Conservation (phyloP, 2,329 filamentous ascomycete genomes). For the Penicillium aurantiogriseum region DNA sequence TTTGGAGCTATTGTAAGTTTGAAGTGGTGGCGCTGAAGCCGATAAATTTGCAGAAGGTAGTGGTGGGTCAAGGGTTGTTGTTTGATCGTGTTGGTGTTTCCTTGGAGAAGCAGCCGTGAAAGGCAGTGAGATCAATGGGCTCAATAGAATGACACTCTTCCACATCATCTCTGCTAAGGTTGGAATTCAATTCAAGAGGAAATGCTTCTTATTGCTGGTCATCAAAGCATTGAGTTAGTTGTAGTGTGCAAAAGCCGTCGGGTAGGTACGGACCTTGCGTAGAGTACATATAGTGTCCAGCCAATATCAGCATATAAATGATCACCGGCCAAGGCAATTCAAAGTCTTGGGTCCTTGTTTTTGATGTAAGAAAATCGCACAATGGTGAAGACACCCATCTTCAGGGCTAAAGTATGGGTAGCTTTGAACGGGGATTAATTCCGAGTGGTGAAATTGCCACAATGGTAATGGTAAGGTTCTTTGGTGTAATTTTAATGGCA, state of each 20-base stretch:
- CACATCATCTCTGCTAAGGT: constrained; percentile 13
- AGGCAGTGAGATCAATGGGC: constrained; percentile 19
- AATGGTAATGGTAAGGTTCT: background rate
- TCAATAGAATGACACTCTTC: constrained; percentile 14
- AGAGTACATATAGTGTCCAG: background rate
- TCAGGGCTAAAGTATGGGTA: background rate
- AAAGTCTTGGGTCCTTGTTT: background rate
- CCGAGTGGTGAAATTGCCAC: background rate
- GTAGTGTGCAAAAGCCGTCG: background rate
- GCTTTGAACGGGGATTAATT: constrained; percentile 2
- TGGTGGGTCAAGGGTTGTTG: background rate
- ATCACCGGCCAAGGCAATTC: background rate
- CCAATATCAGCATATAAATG: background rate
- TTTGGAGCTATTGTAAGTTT: constrained; percentile 53
- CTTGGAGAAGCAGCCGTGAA: constrained; percentile 18
- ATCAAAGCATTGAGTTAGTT: background rate
- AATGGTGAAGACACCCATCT: background rate
- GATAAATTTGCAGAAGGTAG: background rate
- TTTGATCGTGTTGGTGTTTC: background rate
- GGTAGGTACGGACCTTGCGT: background rate
- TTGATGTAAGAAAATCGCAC: background rate
- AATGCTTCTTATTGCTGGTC: background rate
- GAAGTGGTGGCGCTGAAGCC: constrained; percentile 35
- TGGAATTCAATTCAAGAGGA: background rate
- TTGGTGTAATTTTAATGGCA: background rate